Percentiles rank a stretch among this genome's conserved stretches.
phyloP scores from a whole-genome alignment of 2,329 filamentous ascomycete genomes.

The Dendryphion nanum region DNA sequence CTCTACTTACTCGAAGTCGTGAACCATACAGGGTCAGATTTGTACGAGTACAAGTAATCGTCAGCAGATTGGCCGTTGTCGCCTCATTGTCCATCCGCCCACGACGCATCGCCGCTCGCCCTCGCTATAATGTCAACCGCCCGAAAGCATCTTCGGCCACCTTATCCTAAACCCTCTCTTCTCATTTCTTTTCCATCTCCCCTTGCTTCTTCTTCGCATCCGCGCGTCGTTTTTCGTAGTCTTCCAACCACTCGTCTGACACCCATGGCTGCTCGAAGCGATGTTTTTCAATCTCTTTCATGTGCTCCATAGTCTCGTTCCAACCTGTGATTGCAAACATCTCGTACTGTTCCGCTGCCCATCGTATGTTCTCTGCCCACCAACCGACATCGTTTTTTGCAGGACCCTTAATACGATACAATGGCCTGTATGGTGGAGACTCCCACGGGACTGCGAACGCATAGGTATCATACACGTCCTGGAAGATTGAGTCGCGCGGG shows the following conservation, averaged over 20 bases:
- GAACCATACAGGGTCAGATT: too few relatives aligned
- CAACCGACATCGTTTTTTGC: conserved; percentile 13
- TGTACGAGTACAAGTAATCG: too few relatives aligned
- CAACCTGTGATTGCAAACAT: conserved; percentile 20
- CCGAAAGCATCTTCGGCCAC: too few relatives aligned
- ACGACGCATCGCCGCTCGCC: too few relatives aligned
- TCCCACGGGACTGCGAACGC: conserved; percentile 14
- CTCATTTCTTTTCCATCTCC: too few relatives aligned
- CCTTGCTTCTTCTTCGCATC: background rate
- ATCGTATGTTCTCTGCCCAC: conserved; percentile 34
- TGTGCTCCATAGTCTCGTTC: conserved; percentile 26
- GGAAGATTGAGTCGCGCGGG: background rate
- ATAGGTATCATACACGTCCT: background rate
- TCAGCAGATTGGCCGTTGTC: too few relatives aligned
- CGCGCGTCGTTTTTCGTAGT: background rate
- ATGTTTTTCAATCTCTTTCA: conserved; percentile 20
- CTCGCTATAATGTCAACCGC: too few relatives aligned
- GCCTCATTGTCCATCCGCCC: too few relatives aligned
- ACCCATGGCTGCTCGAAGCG: conserved; percentile 20
- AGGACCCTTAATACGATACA: conserved; percentile 21
- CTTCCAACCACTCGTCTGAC: background rate
- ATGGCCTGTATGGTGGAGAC: conserved; percentile 20
- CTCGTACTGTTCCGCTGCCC: conserved; percentile 26
- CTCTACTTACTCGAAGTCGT: too few relatives aligned
- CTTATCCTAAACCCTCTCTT: too few relatives aligned